Evolutionary conservation across 1,139 yeast genomes (phyloP), one percentile per base, ranked within the genome.

Genomic region (Magnusiomyces ingens): DNA sequence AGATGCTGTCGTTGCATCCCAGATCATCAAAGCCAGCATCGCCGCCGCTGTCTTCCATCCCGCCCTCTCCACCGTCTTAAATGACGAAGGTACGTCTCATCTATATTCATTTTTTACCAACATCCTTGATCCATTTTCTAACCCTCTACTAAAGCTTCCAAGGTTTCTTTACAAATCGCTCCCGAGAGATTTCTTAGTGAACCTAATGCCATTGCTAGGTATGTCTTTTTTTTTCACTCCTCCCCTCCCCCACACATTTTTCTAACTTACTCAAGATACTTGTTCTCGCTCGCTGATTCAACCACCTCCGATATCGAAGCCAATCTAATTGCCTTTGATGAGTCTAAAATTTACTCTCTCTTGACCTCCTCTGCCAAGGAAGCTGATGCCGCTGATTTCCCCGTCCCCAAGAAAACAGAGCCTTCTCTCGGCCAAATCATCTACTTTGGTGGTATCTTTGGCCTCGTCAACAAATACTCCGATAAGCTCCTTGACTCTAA

Each of bases 201-300:
- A 68, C 79, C 94, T 37, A 88, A 90, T 67, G 87, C 97, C 22
- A 85, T 90, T 56, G 90, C 88, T 55, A 81, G 84, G 67, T 88
- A 80, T 64, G 73, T 85, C 57, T 72, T 81, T 11, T 66, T 36
- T 32, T 35, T 44, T 12, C 12, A 10, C 44, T 37, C 13, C n/a
- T 60, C 44, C 52, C 63, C 8, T 26, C 1, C 21, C 10, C 37
- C 18, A 22, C 55, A 3, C 53, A 52, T 15, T 53, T 59, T 8
- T 57, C 59, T 43, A 59, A 56, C 49, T 58, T 50, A 58, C 70
- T 57, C 12, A 46, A 58, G 69, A 45, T 71, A 71, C 52, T 57
- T 26, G 32, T 26, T 26, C 8, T 26, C 32, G 32, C 32, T 71
- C 2, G 64, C 71, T 48, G 67, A 68, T 37, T 64, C 61, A 48